Evolutionary conservation across 129 eudicot species (phyloP).

Genomic region (Kitagawia praeruptora): DNA sequence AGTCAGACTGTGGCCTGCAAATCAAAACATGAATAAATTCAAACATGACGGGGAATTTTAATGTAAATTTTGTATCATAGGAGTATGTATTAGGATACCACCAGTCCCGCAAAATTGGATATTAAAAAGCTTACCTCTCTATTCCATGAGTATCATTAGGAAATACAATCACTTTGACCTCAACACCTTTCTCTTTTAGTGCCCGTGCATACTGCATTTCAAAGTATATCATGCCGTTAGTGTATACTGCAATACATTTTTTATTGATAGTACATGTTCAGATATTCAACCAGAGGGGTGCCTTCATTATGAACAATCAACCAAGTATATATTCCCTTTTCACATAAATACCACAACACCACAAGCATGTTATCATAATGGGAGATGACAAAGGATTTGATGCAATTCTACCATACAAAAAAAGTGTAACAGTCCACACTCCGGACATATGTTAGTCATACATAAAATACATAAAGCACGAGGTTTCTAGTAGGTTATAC

Average conservation of each 20-base stretch:
- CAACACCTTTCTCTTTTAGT: constrained; percentile 70
- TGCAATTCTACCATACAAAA: neutral
- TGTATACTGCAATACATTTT: neutral
- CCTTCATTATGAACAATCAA: neutral
- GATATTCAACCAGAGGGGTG: neutral
- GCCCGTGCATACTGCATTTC: constrained; percentile 67
- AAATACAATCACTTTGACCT: constrained; percentile 64
- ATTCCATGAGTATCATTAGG: constrained; percentile 69
- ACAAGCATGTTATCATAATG: neutral
- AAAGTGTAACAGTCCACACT: neutral
- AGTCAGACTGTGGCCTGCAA: constrained; percentile 95
- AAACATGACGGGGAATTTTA: neutral
- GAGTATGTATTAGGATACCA: neutral
- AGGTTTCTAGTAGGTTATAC: neutral
- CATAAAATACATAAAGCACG: neutral
- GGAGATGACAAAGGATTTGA: neutral
- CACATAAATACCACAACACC: neutral
- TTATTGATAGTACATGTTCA: neutral
- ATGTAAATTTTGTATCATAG: neutral
- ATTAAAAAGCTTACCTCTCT: constrained; percentile 34
- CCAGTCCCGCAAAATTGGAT: neutral
- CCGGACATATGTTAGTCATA: neutral
- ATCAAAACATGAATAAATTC: constrained; percentile 10
- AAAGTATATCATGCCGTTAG: constrained; percentile 1
- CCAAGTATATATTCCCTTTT: neutral